Base-by-base conservation (phyloP, 768 basidiomycete genomes). In the Pleurotus cornucopiae region DNA sequence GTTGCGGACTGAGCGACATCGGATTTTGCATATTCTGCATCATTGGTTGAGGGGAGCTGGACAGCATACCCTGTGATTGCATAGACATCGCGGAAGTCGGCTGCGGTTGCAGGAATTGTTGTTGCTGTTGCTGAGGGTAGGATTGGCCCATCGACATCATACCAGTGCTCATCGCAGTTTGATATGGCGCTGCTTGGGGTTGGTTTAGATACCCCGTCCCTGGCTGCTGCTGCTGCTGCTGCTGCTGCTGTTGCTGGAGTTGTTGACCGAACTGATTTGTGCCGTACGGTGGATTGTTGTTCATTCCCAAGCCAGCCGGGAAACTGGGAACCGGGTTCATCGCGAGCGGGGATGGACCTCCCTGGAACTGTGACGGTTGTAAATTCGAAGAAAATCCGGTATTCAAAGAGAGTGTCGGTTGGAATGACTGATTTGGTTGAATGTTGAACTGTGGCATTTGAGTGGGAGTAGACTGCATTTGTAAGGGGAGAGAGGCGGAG, bases 401-500 rank as follows among this genome's bases (percentile, higher is more conserved):
- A 52, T 23, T 41, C 20, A 49, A 14, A 51, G 51, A 26, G 30
- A 21, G 44, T 6, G 13, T n/a, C 11, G 11, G 14, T 34, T 25
- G 30, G 1, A 49, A 6, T 6, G 48, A 16, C 26, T 26, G 48
- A 34, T 25, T 49, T 25, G 48, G n/a, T 14, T 40, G n/a, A 38
- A 40, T 14, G 21, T 12, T 40, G 40, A 57, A 20, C 23, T 34
- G 52, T 34, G 40, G 12, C 12, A 46, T 23, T 11, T 46, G 21
- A 14, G 56, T 55, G 6, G 57, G 40, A 14, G 55, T 55, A 21
- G 67, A 23, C 56, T 71, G 74, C 43, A 74, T 75, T 60, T 82
- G 80, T 6, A 82, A 68, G 6, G 80, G 84, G 9, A 85, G 72
- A 11, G 84, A 79, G 12, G 83, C 76, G 13, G 69, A 76, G n/a